Conservation (phyloP, 2,329 filamentous ascomycete species). For the Diaporthe sp. region DNA sequence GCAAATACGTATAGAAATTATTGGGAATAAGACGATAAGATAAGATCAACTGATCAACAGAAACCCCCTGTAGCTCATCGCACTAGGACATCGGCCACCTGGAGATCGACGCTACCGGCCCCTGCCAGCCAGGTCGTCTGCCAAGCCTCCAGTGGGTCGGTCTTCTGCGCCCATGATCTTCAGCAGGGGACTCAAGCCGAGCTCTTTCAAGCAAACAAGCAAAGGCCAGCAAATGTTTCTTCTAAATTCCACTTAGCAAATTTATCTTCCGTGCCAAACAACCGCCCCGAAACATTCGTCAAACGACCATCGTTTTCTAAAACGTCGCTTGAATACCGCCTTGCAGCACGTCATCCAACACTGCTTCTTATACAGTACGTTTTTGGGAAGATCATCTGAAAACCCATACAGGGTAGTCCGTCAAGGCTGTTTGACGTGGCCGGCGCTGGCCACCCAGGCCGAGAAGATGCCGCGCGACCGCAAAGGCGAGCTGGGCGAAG, state of each 20-base stretch:
- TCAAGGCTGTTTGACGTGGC: neutral
- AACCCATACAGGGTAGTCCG: neutral
- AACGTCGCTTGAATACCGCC: neutral
- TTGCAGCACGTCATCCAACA: neutral
- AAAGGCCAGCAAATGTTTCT: neutral
- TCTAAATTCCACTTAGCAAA: neutral
- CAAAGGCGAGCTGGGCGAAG: slow-evolving; percentile 3
- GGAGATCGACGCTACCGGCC: neutral
- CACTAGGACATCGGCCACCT: neutral
- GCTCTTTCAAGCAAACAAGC: neutral
- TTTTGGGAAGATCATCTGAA: neutral
- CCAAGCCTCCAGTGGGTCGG: neutral
- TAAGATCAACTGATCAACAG: neutral
- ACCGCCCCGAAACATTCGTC: slow-evolving; percentile 29
- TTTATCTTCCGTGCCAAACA: neutral
- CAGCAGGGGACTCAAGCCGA: neutral
- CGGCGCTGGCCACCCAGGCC: neutral
- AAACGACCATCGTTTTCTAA: slow-evolving; percentile 18
- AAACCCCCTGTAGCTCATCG: neutral
- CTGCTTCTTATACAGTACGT: neutral
- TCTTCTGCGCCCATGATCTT: neutral
- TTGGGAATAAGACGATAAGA: neutral
- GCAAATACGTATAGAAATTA: neutral
- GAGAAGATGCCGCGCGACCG: slow-evolving; percentile 8
- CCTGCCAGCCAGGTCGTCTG: neutral